phyloP scores from a whole-genome alignment of 306 rosid genomes.

The Castanea crenata region DNA sequence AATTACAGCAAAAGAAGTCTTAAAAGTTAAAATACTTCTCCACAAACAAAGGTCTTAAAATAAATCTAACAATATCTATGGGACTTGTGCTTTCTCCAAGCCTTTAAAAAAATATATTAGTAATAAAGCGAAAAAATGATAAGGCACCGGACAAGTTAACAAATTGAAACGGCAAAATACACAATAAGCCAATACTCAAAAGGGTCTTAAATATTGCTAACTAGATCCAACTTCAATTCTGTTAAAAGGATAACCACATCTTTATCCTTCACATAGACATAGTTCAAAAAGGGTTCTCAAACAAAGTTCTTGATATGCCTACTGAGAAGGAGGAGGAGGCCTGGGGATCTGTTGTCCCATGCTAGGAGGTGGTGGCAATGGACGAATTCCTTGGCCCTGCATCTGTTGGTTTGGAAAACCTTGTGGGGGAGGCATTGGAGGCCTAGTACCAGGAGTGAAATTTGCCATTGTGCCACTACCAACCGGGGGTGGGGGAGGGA shows the following conservation, averaged over 20 bases:
- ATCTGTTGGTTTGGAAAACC: constrained; percentile 65
- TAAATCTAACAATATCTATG: background rate
- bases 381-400: constrained; percentile 49
- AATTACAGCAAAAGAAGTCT: background rate
- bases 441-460: constrained; percentile 64
- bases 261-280: background rate
- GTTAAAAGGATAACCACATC: background rate
- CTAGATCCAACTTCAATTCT: background rate
- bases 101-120: background rate
- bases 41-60: background rate
- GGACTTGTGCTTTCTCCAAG: background rate
- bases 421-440: constrained; percentile 79
- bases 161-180: background rate
- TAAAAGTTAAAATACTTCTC: background rate
- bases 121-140: background rate
- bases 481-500: constrained; percentile 78
- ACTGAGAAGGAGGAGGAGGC: constrained; percentile 8
- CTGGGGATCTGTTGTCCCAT: constrained; percentile 42
- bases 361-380: constrained; percentile 68
- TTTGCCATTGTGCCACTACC: constrained; percentile 46
- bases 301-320: background rate
- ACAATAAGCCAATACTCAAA: background rate
- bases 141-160: background rate
- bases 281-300: background rate
- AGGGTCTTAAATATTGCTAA: background rate